Evolutionary conservation across 2,329 filamentous ascomycete genomes (phyloP).

Genomic region (Fusarium temperatum): DNA sequence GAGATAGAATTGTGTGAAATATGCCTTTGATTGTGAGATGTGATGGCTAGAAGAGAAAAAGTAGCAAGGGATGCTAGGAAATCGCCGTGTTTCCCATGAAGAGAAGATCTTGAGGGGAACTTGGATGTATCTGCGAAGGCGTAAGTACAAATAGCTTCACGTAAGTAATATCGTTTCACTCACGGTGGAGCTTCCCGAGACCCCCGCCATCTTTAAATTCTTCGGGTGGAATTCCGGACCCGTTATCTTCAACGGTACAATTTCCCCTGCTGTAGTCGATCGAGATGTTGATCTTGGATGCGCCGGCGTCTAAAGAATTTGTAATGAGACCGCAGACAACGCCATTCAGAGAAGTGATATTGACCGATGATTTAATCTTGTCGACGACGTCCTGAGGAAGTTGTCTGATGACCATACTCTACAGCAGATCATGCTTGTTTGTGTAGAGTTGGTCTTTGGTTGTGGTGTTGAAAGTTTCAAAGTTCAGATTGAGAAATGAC

Average conservation of each 20-base stretch:
- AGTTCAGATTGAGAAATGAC: conserved; percentile 18
- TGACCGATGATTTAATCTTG: conserved; percentile 86
- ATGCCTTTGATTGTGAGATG: conserved; percentile 72
- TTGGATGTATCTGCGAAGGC: conserved; percentile 78
- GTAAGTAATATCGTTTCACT: conserved; percentile 43
- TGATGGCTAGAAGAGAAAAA: conserved; percentile 79
- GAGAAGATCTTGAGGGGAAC: conserved; percentile 54
- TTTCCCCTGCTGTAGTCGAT: conserved; percentile 80
- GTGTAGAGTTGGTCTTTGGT: not conserved
- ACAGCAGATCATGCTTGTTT: conserved; percentile 28
- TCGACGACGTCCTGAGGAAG: conserved; percentile 76
- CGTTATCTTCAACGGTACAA: conserved; percentile 87
- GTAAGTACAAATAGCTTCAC: conserved; percentile 10
- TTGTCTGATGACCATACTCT: conserved; percentile 70
- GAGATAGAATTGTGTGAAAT: conserved; percentile 71
- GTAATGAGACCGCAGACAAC: conserved; percentile 78
- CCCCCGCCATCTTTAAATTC: conserved; percentile 80
- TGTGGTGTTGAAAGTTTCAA: conserved; percentile 13
- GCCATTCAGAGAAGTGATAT: conserved; percentile 76
- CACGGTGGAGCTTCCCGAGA: conserved; percentile 78
- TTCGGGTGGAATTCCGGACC: conserved; percentile 74
- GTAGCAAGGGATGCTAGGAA: conserved; percentile 82
- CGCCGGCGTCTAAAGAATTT: conserved; percentile 85
- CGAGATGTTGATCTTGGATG: conserved; percentile 72
- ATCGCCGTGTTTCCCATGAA: conserved; percentile 74